These are phyloP conservation scores for Aspergillus hiratsukae DNA, from an alignment of 2,329 filamentous ascomycete species.

Conservation along the genomic window DNA sequence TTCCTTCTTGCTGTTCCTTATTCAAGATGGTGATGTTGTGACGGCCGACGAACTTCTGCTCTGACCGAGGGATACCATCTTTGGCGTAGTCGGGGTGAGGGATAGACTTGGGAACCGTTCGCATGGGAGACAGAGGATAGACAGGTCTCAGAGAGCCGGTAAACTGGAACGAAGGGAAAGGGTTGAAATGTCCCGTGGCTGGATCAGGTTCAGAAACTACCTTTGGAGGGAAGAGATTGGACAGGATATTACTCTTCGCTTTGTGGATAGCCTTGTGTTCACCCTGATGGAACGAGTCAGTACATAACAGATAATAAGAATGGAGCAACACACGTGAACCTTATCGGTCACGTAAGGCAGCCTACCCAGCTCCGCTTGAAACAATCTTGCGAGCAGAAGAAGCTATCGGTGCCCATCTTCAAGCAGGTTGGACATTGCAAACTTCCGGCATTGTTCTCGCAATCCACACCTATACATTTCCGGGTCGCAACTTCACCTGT, in stretches of 20 bases:
- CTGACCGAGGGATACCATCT: conserved; percentile 69
- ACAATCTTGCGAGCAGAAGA: conserved; percentile 97
- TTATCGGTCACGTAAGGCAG: conserved; percentile 25
- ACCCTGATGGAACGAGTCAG: conserved; percentile 48
- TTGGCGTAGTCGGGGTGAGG: conserved; percentile 80
- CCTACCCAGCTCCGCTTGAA: conserved; percentile 98
- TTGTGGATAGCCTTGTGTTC: conserved; percentile 84
- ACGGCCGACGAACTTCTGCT: conserved; percentile 61
- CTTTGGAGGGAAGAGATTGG: conserved; percentile 69
- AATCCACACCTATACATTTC: conserved; percentile 73
- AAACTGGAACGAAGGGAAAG: conserved; percentile 82
- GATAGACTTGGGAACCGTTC: conserved; percentile 74
- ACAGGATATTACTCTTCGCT: conserved; percentile 69
- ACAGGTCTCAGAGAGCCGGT: conserved; percentile 79
- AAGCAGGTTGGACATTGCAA: conserved; percentile 94
- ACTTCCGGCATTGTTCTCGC: conserved; percentile 76
- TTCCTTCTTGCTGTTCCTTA: conserved; percentile 73
- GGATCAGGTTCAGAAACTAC: conserved; percentile 85
- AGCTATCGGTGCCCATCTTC: conserved; percentile 85
- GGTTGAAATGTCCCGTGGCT: conserved; percentile 87
- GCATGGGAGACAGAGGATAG: conserved; percentile 72
- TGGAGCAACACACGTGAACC: conserved; percentile 15
- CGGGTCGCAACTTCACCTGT: conserved; percentile 30
- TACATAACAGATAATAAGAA: not conserved
- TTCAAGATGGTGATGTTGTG: conserved; percentile 82